Percentiles rank a stretch among this genome's conserved stretches.
phyloP scores from a whole-genome alignment of 192 early-diverging fungal species.

The Gonapodya sp. region DNA sequence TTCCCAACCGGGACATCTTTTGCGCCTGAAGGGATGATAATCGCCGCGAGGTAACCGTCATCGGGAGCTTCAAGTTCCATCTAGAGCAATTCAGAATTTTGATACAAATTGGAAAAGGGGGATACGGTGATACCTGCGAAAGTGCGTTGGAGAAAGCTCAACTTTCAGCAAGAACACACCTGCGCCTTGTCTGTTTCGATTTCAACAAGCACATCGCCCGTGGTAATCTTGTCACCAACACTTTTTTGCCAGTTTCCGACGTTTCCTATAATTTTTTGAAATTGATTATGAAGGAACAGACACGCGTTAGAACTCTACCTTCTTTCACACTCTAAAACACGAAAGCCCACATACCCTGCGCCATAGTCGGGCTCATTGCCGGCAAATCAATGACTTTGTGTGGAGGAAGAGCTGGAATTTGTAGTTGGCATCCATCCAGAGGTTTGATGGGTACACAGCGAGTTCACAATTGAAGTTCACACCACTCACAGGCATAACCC shows the following conservation, averaged over 20 bases:
- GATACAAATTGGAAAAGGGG: background rate
- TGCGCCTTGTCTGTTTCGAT: constrained; percentile 97
- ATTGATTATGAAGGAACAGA: no score
- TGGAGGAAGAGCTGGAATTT: background rate
- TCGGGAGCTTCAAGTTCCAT: constrained; percentile 99
- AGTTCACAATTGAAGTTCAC: no score
- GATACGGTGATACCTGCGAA: background rate
- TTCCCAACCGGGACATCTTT: constrained; percentile 82
- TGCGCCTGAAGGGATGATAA: constrained; percentile 61
- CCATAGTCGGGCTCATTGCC: constrained; percentile 8
- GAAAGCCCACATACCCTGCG: background rate
- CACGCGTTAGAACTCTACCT: no score
- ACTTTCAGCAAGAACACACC: background rate
- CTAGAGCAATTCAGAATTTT: constrained; percentile 53
- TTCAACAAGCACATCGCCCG: constrained; percentile 90
- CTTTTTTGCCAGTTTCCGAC: constrained; percentile 90
- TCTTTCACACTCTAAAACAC: no score
- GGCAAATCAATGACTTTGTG: constrained; percentile 5
- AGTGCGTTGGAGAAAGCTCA: no score
- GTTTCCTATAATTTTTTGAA: no score
- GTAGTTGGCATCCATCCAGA: background rate
- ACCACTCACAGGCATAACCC: background rate
- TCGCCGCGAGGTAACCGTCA: constrained; percentile 91
- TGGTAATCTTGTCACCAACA: constrained; percentile 76
- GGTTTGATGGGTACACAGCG: background rate